Evolutionary conservation across 202 grass and related monocot genomes (phyloP), one percentile per base, ranked within the genome.

Genomic region (Hordeum pubiflorum): DNA sequence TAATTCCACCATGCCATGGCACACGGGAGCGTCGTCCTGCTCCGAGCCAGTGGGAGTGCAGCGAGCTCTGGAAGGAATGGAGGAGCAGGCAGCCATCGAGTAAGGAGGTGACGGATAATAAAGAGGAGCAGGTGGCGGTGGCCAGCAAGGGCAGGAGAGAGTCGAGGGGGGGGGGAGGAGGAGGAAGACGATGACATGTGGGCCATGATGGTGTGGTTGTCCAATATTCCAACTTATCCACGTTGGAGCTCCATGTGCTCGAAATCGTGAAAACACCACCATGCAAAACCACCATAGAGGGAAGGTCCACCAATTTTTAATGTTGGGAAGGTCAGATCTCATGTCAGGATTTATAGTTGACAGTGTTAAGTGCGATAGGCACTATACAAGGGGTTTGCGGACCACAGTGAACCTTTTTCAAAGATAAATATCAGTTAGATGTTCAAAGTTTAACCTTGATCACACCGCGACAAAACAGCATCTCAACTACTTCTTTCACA

Each of bases 401-500:
- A 17, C 44, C 44, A 50, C 14, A 50, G 3, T 65, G 1, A 69
- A 40, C 20, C 39, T 12, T 69, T 69, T 39, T 10, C 13, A 72
- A 50, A 32, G 29, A 72, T 32, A 72, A 34, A 67, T 21, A 24
- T 33, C 20, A 48, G 56, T 10, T 43, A 74, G 57, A 58, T 79
- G 78, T 80, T 84, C 24, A 70, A 82, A 84, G 71, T 60, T 46
- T 82, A 92, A 97, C 94, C 95, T 97, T 97, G 62, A 97, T 94
- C 46, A 94, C 90, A 24, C 95, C 95, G 74, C 86, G 92, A 83
- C 95, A 97, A 83, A 97, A 97, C 27, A 97, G 90, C 95, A 97
- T 97, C 77, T 97, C 95, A 63, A 97, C 92, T 50, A 97, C 92
- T 94, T 97, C 90, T 80, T 97, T 97, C 34, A 94, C 92, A 71